A percentile compares a stretch with the other conserved stretches of the same genome.
Conservation (phyloP, 164 flowering plant genomes). For the Umbellularia californica region DNA sequence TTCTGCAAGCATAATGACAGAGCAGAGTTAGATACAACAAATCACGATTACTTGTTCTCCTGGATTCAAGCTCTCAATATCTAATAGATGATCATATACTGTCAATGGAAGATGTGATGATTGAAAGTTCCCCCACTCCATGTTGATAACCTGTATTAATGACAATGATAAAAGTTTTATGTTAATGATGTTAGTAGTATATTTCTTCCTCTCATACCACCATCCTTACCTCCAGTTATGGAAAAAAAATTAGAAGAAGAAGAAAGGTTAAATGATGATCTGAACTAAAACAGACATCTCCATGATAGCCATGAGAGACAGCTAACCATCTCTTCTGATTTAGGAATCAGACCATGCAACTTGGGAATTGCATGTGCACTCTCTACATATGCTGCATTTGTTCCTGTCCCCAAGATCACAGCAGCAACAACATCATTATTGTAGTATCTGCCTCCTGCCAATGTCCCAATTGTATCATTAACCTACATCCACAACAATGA, state of each 20-base stretch:
- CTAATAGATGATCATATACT: constrained; percentile 73
- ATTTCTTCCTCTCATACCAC: neutral
- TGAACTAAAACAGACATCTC: neutral
- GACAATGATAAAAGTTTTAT: constrained; percentile 1
- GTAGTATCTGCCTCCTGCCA: constrained; percentile 86
- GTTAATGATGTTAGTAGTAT: neutral
- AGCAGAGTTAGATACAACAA: neutral
- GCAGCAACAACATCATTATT: constrained; percentile 72
- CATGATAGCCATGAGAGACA: neutral
- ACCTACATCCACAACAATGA: constrained; percentile 39
- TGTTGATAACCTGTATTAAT: constrained; percentile 72
- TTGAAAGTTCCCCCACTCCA: constrained; percentile 97
- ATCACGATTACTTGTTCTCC: constrained; percentile 66
- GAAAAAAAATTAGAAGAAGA: neutral
- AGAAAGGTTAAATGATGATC: neutral
- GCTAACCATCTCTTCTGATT: constrained; percentile 88
- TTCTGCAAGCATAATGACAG: neutral
- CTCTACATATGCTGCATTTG: constrained; percentile 98
- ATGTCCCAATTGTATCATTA: constrained; percentile 92
- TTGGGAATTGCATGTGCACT: constrained; percentile 91
- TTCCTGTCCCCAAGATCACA: constrained; percentile 94
- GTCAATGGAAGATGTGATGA: constrained; percentile 87
- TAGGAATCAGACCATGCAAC: constrained; percentile 91
- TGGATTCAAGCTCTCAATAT: constrained; percentile 77
- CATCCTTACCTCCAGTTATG: too few species aligned